A percentile compares a stretch with the other conserved stretches of the same genome.
phyloP scores from a whole-genome alignment of 345 rosid species.

The Ceriops decandra region DNA sequence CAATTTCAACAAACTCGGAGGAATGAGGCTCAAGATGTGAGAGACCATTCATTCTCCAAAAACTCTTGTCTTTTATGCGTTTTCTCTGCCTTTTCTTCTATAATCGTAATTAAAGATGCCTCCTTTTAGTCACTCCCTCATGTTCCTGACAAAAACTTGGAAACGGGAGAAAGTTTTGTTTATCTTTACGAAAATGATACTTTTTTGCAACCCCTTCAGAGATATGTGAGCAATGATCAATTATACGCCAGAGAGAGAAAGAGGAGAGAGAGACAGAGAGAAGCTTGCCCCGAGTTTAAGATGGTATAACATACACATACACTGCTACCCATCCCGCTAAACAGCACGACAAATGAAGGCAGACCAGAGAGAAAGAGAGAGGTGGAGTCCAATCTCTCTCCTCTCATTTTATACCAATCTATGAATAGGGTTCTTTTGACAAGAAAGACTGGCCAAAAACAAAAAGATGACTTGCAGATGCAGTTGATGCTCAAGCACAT shows the following conservation, averaged over 20 bases:
- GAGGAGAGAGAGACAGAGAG: conserved; percentile 11
- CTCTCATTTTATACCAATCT: too few relatives aligned
- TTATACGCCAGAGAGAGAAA: too few relatives aligned
- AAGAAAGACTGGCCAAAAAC: neutral
- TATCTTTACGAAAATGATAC: neutral
- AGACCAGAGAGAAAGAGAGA: neutral
- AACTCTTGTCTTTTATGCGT: neutral
- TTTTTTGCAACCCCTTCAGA: too few relatives aligned
- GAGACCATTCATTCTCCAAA: conserved; percentile 58
- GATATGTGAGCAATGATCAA: too few relatives aligned
- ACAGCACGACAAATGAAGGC: conserved; percentile 5
- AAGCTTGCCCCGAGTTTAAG: neutral
- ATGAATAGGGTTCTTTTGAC: neutral
- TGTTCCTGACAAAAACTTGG: conserved; percentile 1
- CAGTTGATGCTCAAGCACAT: too few relatives aligned
- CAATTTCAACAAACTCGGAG: conserved; percentile 88
- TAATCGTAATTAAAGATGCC: conserved; percentile 12
- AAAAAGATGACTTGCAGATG: neutral
- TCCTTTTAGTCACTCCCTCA: neutral
- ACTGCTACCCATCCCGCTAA: too few relatives aligned
- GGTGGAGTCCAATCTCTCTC: neutral
- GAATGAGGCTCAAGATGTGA: conserved; percentile 40
- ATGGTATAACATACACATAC: neutral
- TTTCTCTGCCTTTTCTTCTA: neutral
- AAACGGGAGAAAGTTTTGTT: neutral